phyloP scores from a whole-genome alignment of 345 rosid species.

The Clausena lansium region DNA sequence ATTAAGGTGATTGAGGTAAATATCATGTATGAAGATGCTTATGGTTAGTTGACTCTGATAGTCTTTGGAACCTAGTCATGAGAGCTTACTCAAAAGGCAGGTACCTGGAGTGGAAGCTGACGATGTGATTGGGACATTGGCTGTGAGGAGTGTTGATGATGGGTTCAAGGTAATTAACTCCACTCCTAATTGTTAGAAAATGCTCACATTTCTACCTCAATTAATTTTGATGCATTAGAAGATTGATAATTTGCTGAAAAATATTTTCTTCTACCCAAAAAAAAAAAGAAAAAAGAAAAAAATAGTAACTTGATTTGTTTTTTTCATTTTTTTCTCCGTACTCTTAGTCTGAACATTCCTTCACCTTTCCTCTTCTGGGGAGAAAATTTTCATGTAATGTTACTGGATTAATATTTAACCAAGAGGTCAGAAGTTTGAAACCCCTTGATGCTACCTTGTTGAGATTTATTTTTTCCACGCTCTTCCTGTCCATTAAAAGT shows the following conservation, averaged over 20 bases:
- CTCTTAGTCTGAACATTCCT: neutral
- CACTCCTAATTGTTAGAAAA: neutral
- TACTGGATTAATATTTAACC: neutral
- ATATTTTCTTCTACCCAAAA: neutral
- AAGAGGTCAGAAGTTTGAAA: neutral
- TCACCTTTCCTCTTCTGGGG: neutral
- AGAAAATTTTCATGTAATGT: neutral
- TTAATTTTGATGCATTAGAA: neutral
- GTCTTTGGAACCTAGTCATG: slow-evolving; percentile 25
- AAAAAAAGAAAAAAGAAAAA: too few species aligned
- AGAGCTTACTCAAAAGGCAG: slow-evolving; percentile 43
- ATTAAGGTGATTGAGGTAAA: slow-evolving; percentile 92
- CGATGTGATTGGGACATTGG: slow-evolving; percentile 96
- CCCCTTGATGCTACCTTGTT: neutral
- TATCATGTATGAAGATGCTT: slow-evolving; percentile 4
- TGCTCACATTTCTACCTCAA: neutral
- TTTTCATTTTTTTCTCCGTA: neutral
- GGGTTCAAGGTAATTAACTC: slow-evolving; percentile 67
- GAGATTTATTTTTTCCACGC: neutral
- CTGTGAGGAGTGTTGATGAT: slow-evolving; percentile 69
- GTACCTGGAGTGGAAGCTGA: slow-evolving; percentile 99
- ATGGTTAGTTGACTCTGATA: slow-evolving; percentile 10
- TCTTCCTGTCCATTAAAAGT: neutral
- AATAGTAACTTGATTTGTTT: neutral
- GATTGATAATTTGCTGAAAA: slow-evolving; percentile 10